A percentile compares a stretch with the other conserved stretches of the same genome.
phyloP scores from a whole-genome alignment of 805 yeast genomes.

The Pichia cephalocereana region DNA sequence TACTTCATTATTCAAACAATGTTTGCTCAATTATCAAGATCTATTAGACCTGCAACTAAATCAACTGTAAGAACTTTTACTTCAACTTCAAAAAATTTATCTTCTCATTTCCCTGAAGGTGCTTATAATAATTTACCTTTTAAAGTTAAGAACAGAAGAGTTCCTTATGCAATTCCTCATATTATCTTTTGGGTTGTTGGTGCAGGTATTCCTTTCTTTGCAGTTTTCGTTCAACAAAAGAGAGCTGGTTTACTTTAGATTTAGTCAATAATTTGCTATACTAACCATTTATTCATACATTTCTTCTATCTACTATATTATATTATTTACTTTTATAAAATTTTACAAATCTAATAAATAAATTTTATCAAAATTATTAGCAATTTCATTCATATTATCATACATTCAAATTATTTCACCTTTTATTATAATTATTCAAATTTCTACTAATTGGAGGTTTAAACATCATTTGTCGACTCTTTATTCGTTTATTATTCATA shows the following conservation, averaged over 20 bases:
- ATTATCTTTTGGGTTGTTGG: constrained; percentile 70
- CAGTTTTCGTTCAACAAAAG: constrained; percentile 73
- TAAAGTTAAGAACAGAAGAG: constrained; percentile 85
- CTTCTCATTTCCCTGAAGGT: constrained; percentile 57
- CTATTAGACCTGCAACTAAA: constrained; percentile 4
- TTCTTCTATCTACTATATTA: not conserved
- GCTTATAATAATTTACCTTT: constrained; percentile 90
- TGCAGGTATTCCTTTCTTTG: constrained; percentile 68
- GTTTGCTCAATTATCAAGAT: constrained; percentile 15
- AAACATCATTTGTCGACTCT: not conserved
- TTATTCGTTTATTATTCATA: not conserved
- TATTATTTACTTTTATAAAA: not conserved
- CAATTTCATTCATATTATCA: not conserved
- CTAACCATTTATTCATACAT: too few relatives aligned
- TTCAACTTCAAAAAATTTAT: constrained; percentile 33
- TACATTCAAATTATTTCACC: too few relatives aligned
- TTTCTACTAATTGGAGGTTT: not conserved
- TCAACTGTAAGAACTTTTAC: constrained; percentile 39
- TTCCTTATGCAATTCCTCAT: constrained; percentile 79
- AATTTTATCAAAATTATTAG: not conserved
- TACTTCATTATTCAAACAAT: constrained; percentile 8
- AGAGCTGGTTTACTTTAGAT: constrained; percentile 53
- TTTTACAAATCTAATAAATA: not conserved
- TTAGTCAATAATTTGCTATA: too few relatives aligned
- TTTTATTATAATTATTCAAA: not conserved